Evolutionary conservation across 805 yeast species (phyloP).

Genomic region (Candida sithepensis): DNA sequence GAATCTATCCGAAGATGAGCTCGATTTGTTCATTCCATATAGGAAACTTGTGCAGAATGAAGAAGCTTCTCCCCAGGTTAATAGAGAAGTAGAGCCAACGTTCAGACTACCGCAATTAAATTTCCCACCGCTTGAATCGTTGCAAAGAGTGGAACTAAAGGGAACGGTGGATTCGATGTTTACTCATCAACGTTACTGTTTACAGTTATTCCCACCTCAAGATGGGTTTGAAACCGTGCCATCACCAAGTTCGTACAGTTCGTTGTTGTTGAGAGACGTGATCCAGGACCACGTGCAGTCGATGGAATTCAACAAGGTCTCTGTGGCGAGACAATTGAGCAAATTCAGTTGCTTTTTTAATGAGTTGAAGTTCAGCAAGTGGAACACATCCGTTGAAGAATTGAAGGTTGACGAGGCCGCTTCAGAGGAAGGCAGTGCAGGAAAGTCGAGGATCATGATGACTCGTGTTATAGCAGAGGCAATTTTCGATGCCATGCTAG

Average conservation of each 20-base stretch:
- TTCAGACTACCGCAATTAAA: conserved; percentile 23
- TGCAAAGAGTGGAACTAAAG: conserved; percentile 25
- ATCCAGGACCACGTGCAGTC: conserved; percentile 70
- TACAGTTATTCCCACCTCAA: conserved; percentile 55
- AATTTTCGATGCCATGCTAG: conserved; percentile 71
- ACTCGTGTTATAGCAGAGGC: conserved; percentile 89
- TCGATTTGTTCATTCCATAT: conserved; percentile 38
- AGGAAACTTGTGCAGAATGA: conserved; percentile 7
- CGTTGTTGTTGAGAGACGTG: conserved; percentile 70
- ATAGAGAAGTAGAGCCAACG: conserved; percentile 3
- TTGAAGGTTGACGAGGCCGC: conserved; percentile 39
- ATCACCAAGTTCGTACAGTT: conserved; percentile 43
- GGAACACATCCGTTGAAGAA: conserved; percentile 77
- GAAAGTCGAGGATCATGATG: conserved; percentile 75
- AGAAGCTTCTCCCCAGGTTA: too few relatives aligned
- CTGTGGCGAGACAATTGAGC: conserved; percentile 79
- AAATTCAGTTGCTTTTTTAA: conserved; percentile 71
- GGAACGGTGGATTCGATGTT: conserved; percentile 65
- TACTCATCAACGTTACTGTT: conserved; percentile 56
- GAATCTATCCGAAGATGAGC: conserved; percentile 36
- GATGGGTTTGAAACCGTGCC: conserved; percentile 69
- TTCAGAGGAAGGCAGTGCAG: conserved; percentile 39
- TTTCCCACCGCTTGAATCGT: conserved; percentile 33
- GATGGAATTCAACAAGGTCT: conserved; percentile 84
- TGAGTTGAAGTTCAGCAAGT: conserved; percentile 58